Evolutionary conservation across 805 yeast genomes (phyloP), one percentile per base, ranked within the genome.

Genomic region (Metschnikowia reukaufii): DNA sequence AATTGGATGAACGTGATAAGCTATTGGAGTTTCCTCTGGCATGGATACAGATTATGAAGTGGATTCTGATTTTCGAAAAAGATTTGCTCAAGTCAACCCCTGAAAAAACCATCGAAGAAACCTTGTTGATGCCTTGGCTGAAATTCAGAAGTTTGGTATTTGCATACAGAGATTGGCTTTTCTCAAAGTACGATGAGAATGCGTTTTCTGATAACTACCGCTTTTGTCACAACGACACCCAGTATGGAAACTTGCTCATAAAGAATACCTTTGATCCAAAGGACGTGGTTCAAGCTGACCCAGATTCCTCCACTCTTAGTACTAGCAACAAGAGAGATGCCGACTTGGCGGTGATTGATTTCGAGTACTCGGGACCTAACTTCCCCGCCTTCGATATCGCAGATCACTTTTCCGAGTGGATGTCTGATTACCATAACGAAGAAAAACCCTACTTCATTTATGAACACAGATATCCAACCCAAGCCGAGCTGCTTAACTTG

Each of bases 361-460:
- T 94, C 65, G 99, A 94, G 68, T 94, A 92, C 65, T 83, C 96
- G 0, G 97, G 97, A 0, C 83, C 96, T 9, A 94, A 91, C 60
- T 74, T 83, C 37, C 89, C 96, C 1, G 96, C 95, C 2, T 88
- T 76, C 62, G 99, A 94, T 63, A 79, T 94, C 46, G 91, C 91
- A 12, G 91, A 94, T 64, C 99, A 94, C 69, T 87, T 94, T 56
- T 79, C 87, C 54, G 99, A 92, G 70, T 92, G 99, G 99, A 94
- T 91, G 97, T 78, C 88, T 40, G 89, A 94, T 69, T 94, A 92
- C 63, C 88, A 85, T 60, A 79, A 82, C 55, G 78, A 83, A 0
- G 70, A 73, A 16, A 50, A 55, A 39, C 67, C 73, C 13, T 80
- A 85, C 62, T 78, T 67, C 46, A 69, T 86, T n/a, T 74, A 78